These are phyloP conservation scores for Penicillium sp. DNA, from an alignment of 2,329 filamentous ascomycete species.

Conservation along the genomic window DNA sequence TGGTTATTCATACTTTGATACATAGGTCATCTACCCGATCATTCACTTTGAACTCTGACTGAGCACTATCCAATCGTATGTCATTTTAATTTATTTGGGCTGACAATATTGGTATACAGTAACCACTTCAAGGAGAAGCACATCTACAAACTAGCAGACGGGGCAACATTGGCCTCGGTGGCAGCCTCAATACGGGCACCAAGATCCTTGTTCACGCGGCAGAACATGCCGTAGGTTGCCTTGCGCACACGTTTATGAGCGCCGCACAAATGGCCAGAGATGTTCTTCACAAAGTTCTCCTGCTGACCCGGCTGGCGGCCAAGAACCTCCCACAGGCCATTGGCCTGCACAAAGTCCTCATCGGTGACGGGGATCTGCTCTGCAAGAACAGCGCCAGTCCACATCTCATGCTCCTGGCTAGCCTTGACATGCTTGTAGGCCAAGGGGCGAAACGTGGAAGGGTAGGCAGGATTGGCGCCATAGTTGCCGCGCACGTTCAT, in stretches of 20 bases:
- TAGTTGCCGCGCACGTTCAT: constrained; percentile 71
- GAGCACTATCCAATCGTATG: background rate
- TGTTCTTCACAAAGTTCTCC: constrained; percentile 62
- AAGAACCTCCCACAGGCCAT: constrained; percentile 47
- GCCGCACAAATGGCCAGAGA: constrained; percentile 58
- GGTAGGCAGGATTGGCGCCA: constrained; percentile 59
- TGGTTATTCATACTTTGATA: no score
- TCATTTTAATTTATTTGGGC: background rate
- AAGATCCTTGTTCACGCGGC: constrained; percentile 56
- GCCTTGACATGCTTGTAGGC: constrained; percentile 43
- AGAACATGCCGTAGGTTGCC: constrained; percentile 64
- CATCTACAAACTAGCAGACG: constrained; percentile 32
- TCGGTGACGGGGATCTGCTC: constrained; percentile 46
- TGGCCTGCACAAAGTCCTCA: constrained; percentile 49
- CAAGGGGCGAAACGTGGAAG: constrained; percentile 42
- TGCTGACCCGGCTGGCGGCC: constrained; percentile 57
- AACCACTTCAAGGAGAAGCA: background rate
- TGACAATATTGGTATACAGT: background rate
- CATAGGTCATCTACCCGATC: no score
- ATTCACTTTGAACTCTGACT: no score
- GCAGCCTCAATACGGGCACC: constrained; percentile 55
- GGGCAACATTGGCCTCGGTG: constrained; percentile 48
- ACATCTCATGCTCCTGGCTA: constrained; percentile 48
- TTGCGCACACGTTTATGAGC: constrained; percentile 58
- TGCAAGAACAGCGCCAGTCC: constrained; percentile 42